Evolutionary conservation across 257 asterid genomes (phyloP), one percentile per base, ranked within the genome.

Genomic region (Datura wrightii): DNA sequence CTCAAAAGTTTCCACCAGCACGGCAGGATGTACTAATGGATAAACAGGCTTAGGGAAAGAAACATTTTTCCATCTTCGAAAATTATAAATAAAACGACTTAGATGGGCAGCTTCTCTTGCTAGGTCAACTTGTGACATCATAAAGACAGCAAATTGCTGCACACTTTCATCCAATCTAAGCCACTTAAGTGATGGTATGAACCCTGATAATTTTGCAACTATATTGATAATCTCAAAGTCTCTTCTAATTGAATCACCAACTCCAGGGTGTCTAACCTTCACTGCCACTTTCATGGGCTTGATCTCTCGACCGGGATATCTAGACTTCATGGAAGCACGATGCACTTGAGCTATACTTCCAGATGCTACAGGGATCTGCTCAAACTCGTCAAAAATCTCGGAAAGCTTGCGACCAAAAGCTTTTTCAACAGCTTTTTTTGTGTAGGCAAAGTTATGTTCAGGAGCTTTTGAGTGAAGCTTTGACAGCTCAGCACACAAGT

Each of bases 381-480:
- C 97, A 83, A 95, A 95, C 78, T 93, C 91, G 34, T 92, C 97
- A 83, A 95, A 95, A 83, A 95, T 93, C 67, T 93, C 98, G 9
- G 89, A 78, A 70, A 95, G 59, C 63, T 85, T 91, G 79, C 96
- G 93, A 10, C 97, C 94, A 83, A 95, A 95, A 52, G 98, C 97
- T 83, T 59, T 90, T 88, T 95, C 97, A 79, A 95, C 90, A 4
- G 89, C 86, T 89, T 90, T 93, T 83, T 89, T 93, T 0, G 98
- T 91, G 85, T 90, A 93, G 62, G 96, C 93, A 85, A 92, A 96
- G 90, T 91, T 93, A 88, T 96, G 99, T 83, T 96, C 91, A 53
- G 99, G 99, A 79, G 99, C 98, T 90, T 93, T 88, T 42, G 88
- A 90, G 86, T 96, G 99, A 91, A 96, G 99, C 92, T 96, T 94